Conservation (phyloP, 768 basidiomycete species). For the Auriscalpium orientale region DNA sequence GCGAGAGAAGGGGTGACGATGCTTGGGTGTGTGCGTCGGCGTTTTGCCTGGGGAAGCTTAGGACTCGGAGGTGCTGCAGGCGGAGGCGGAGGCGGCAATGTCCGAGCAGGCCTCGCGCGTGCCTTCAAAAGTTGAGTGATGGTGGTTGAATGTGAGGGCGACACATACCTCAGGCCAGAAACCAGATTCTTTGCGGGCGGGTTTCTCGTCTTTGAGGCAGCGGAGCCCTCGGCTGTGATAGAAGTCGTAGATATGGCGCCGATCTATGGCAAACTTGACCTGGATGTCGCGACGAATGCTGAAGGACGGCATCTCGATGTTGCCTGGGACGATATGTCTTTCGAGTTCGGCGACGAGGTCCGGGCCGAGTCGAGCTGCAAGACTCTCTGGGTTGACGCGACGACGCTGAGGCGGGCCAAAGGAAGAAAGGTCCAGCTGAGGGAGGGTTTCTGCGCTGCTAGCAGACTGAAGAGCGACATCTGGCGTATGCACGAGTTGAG, state of each 20-base stretch:
- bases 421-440: background rate
- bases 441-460: no score
- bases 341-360: conserved; percentile 67
- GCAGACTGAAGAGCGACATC: no score
- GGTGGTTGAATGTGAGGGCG: background rate
- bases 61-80: background rate
- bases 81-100: background rate
- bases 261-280: conserved; percentile 60
- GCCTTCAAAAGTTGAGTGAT: background rate
- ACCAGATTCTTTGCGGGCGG: conserved; percentile 10
- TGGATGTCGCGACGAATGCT: conserved; percentile 63
- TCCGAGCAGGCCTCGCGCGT: conserved; percentile 5
- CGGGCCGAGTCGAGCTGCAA: conserved; percentile 59
- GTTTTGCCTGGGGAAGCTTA: background rate
- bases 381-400: conserved; percentile 59
- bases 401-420: conserved; percentile 26
- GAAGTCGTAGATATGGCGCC: conserved; percentile 73
- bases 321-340: conserved; percentile 59
- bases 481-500: no score
- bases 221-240: conserved; percentile 50
- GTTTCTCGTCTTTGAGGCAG: conserved; percentile 16
- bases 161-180: conserved; percentile 8
- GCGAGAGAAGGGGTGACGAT: background rate
- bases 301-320: conserved; percentile 69
- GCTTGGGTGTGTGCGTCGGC: background rate